Percentiles rank a stretch among this genome's conserved stretches.
These are phyloP conservation scores for Graphilbum ipis-grandicollis DNA, from an alignment of 2,329 filamentous ascomycete genomes.

Conservation along the genomic window DNA sequence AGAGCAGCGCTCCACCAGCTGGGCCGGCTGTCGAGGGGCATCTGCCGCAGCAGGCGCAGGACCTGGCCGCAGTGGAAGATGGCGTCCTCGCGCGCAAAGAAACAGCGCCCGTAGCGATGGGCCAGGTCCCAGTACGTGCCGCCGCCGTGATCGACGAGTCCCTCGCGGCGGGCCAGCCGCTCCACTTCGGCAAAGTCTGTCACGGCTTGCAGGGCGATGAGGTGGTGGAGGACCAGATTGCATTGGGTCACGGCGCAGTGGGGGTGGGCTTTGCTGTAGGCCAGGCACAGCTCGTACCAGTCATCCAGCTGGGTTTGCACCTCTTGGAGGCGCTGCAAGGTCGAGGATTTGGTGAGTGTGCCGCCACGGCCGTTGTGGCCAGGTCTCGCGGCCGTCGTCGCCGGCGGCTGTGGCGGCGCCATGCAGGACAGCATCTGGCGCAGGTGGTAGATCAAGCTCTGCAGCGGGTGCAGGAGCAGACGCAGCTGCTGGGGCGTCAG, in stretches of 20 bases:
- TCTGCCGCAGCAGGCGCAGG: slow-evolving; percentile 39
- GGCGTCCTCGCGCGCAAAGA: slow-evolving; percentile 44
- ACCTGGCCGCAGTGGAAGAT: slow-evolving; percentile 53
- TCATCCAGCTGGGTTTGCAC: slow-evolving; percentile 45
- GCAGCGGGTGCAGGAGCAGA: slow-evolving; percentile 51
- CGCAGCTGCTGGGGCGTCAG: slow-evolving; percentile 40
- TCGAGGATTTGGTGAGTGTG: slow-evolving; percentile 40
- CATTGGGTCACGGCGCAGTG: slow-evolving; percentile 42
- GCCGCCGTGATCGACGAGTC: too few species aligned
- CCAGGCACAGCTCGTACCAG: slow-evolving; percentile 49
- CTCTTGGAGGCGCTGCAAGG: slow-evolving; percentile 43
- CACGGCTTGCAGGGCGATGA: slow-evolving; percentile 51
- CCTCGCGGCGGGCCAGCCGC: slow-evolving; percentile 43
- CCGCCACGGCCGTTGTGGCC: too few species aligned
- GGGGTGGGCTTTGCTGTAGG: slow-evolving; percentile 35
- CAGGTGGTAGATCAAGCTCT: slow-evolving; percentile 46
- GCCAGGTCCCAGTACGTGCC: slow-evolving; percentile 33
- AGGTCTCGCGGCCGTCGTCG: too few species aligned
- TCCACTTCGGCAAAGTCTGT: slow-evolving; percentile 53
- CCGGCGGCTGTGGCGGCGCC: too few species aligned
- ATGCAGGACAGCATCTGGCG: slow-evolving; percentile 49
- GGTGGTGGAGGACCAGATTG: slow-evolving; percentile 52
- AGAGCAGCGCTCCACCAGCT: slow-evolving; percentile 56
- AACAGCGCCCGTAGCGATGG: slow-evolving; percentile 42
- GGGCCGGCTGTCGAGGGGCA: slow-evolving; percentile 42